Conservation (phyloP, 352 stramenopile genomes). For the Phytophthora constricta region DNA sequence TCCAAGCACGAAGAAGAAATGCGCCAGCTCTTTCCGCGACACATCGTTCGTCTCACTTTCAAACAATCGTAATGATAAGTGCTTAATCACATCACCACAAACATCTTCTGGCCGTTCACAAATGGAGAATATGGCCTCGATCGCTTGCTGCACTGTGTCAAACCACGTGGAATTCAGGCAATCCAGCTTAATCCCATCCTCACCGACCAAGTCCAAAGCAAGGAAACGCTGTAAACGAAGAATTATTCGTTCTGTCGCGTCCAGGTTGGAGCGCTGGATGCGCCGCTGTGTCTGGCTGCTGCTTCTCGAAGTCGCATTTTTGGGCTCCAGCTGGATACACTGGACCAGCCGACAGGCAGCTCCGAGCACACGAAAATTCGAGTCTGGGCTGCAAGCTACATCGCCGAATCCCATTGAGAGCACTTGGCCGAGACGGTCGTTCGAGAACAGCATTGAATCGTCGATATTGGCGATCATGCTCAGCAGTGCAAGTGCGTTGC, state of each 20-base stretch:
- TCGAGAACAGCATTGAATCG: slow-evolving; percentile 66
- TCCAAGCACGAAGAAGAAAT: slow-evolving; percentile 96
- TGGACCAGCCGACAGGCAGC: slow-evolving; percentile 71
- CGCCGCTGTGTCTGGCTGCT: slow-evolving; percentile 54
- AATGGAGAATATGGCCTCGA: slow-evolving; percentile 93
- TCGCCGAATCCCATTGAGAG: slow-evolving; percentile 65
- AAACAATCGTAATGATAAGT: slow-evolving; percentile 68
- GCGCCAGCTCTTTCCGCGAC: slow-evolving; percentile 77
- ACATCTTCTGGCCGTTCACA: slow-evolving; percentile 90
- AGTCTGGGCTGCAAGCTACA: slow-evolving; percentile 55
- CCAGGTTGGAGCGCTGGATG: slow-evolving; percentile 78
- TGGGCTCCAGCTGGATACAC: slow-evolving; percentile 64
- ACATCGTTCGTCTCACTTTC: slow-evolving; percentile 71
- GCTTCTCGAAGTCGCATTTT: slow-evolving; percentile 39
- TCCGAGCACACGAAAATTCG: slow-evolving; percentile 59
- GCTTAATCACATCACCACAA: slow-evolving; percentile 73
- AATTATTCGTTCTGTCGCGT: slow-evolving; percentile 91
- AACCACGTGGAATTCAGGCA: slow-evolving; percentile 89
- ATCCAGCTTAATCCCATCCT: slow-evolving; percentile 54
- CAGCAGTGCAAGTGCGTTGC: slow-evolving; percentile 66
- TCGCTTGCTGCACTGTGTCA: slow-evolving; percentile 90
- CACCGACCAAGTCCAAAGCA: slow-evolving; percentile 85
- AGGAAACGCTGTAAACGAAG: slow-evolving; percentile 88
- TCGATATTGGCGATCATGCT: slow-evolving; percentile 77
- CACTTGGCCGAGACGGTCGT: slow-evolving; percentile 62